Evolutionary conservation across 2,329 filamentous ascomycete genomes (phyloP).

Genomic region (Bisporella sp.): DNA sequence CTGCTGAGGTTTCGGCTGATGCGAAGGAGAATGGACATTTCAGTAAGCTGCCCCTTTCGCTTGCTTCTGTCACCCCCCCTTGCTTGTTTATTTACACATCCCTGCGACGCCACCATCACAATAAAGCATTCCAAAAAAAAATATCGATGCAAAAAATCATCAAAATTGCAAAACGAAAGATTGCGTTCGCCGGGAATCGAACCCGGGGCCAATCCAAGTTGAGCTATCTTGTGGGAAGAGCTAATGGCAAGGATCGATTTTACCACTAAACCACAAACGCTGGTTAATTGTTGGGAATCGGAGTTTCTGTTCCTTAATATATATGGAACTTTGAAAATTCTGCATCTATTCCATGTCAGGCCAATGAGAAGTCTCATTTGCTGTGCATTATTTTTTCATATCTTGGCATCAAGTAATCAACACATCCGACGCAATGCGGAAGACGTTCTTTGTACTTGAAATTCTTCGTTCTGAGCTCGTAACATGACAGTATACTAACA

Average conservation of each 20-base stretch:
- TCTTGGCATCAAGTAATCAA: no score
- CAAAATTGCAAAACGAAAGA: constrained; percentile 4
- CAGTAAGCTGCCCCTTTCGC: constrained; percentile 20
- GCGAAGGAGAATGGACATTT: constrained; percentile 47
- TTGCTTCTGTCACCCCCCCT: background rate
- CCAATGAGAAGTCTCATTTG: no score
- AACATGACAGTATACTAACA: background rate
- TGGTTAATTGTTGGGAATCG: background rate
- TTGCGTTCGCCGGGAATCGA: constrained; percentile 26
- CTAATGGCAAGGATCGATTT: constrained; percentile 11
- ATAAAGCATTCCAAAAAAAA: background rate
- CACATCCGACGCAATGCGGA: no score
- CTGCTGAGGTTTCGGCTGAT: constrained; percentile 59
- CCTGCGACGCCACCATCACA: no score
- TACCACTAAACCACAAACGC: constrained; percentile 2
- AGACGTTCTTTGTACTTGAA: no score
- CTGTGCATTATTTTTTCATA: no score
- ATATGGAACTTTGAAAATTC: no score
- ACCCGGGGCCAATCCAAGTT: constrained; percentile 24
- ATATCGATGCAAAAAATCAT: background rate
- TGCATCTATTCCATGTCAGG: no score
- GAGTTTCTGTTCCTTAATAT: background rate
- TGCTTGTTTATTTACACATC: no score
- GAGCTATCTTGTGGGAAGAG: background rate
- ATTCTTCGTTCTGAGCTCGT: background rate